Conservation (phyloP, 2,329 filamentous ascomycete species). For the Lojkania enalia region DNA sequence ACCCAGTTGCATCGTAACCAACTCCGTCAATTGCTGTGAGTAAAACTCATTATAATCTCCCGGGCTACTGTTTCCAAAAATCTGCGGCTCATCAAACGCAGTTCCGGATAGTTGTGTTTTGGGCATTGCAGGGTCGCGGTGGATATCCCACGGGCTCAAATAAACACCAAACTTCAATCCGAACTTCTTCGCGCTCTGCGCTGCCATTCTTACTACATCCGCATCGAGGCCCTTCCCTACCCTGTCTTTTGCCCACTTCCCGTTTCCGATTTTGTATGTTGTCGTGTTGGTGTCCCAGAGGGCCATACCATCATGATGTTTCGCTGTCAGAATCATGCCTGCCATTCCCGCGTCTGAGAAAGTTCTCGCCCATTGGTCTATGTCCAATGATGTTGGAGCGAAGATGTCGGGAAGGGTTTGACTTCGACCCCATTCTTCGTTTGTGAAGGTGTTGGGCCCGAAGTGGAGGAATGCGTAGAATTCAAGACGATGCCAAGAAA, state of each 20-base stretch:
- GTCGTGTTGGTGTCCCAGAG: conserved; percentile 43
- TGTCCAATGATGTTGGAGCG: conserved; percentile 15
- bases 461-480: conserved; percentile 23
- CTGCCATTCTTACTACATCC: conserved; percentile 40
- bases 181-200: conserved; percentile 36
- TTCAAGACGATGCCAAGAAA: conserved; percentile 16
- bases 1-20: conserved; percentile 11
- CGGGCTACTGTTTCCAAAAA: conserved; percentile 35
- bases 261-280: conserved; percentile 38
- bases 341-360: conserved; percentile 33
- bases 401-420: conserved; percentile 19
- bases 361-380: conserved; percentile 19
- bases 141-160: conserved; percentile 44
- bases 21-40: conserved; percentile 15
- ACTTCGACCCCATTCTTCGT: conserved; percentile 19
- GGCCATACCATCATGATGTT: conserved; percentile 45
- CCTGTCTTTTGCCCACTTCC: conserved; percentile 36
- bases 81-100: conserved; percentile 41
- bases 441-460: conserved; percentile 23
- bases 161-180: conserved; percentile 44
- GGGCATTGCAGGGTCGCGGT: conserved; percentile 43
- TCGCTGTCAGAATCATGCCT: conserved; percentile 44
- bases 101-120: conserved; percentile 36
- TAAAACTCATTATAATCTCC: conserved; percentile 43
- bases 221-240: conserved; percentile 26